Evolutionary conservation across 2,329 filamentous ascomycete species (phyloP), one percentile per base, ranked within the genome.

Genomic region (Colletotrichum navitas): DNA sequence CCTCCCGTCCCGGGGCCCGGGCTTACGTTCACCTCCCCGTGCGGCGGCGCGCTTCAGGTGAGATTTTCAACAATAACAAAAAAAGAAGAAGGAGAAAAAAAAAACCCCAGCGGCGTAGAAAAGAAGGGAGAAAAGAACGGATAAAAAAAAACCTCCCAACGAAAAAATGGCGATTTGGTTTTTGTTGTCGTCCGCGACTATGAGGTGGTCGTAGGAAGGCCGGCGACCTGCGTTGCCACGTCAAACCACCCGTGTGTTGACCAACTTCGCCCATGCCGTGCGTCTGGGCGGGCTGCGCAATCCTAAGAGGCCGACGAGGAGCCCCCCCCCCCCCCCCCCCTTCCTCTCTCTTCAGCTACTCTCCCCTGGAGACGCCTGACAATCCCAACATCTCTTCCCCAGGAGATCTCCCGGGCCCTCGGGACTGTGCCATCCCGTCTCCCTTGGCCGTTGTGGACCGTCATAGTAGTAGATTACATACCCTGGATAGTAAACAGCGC

Each of bases 21-120:
- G 45, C 45, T 51, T n/a, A 24, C 41, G 52, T 26, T 34, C 36
- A n/a, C 47, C 45, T 18, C 34, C 36, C 63, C 58, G 58, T 63
- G 64, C 64, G 43, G 58, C 51, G 47, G 58, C 52, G 45, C 21
- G 49, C 51, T 68, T 71, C 68, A 71, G 64, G 52, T 71, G 51
- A 56, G 4, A n/a, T 34, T 34, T 47, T 47, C 45, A 26, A 26
- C 43, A 29, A 32, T 7, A 18, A n/a, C 7, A 16, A 18, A 1
- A 12, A 12, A 7, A 47, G 10, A 47, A n/a, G 4, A 47, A 47
- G 10, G 4, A 12, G 3, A 7, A 47, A 24, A 5, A 47, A 12
- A 0, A 47, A n/a, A 0, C 34, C n/a, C 29, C 29, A 29, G 29
- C 29, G 2, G 4, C 29, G 29, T 29, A 4, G 2, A 29, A 4